Percentiles rank a stretch among this genome's conserved stretches.
Conservation (phyloP, 306 rosid species). For the Luffa acutangula region DNA sequence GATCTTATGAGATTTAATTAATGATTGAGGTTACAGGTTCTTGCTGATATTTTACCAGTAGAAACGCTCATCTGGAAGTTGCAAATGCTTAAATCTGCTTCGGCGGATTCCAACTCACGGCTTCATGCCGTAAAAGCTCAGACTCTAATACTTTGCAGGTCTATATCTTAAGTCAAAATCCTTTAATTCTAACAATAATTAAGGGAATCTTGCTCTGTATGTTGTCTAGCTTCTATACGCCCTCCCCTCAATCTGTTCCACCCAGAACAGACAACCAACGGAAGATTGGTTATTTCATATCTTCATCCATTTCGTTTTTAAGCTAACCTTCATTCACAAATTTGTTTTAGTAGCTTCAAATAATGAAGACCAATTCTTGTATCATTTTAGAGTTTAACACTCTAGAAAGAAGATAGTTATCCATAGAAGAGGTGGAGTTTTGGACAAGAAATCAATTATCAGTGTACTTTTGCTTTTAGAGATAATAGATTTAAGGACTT, state of each 20-base stretch:
- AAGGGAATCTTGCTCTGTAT: background rate
- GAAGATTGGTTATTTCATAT: background rate
- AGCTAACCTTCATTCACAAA: background rate
- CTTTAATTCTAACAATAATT: background rate
- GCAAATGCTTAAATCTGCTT: slow-evolving; percentile 63
- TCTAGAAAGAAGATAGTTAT: background rate
- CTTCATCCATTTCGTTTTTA: background rate
- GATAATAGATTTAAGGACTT: background rate
- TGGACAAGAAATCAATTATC: background rate
- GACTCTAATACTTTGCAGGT: slow-evolving; percentile 77
- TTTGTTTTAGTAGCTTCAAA: background rate
- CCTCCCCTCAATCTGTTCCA: background rate
- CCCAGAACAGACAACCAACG: background rate
- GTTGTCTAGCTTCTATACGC: background rate
- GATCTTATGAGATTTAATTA: slow-evolving; percentile 16
- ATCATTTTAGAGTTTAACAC: background rate
- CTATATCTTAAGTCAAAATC: slow-evolving; percentile 1
- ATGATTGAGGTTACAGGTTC: slow-evolving; percentile 46
- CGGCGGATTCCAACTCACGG: slow-evolving; percentile 54
- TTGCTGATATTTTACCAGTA: slow-evolving; percentile 60
- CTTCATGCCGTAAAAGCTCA: slow-evolving; percentile 74
- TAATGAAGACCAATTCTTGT: background rate
- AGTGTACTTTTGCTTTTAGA: background rate
- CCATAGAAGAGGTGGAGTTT: background rate
- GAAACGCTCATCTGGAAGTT: slow-evolving; percentile 80